Percentiles rank a stretch among this genome's conserved stretches.
Evolutionary conservation across 768 basidiomycete genomes (phyloP).

Genomic region (Suillus hirtellus): DNA sequence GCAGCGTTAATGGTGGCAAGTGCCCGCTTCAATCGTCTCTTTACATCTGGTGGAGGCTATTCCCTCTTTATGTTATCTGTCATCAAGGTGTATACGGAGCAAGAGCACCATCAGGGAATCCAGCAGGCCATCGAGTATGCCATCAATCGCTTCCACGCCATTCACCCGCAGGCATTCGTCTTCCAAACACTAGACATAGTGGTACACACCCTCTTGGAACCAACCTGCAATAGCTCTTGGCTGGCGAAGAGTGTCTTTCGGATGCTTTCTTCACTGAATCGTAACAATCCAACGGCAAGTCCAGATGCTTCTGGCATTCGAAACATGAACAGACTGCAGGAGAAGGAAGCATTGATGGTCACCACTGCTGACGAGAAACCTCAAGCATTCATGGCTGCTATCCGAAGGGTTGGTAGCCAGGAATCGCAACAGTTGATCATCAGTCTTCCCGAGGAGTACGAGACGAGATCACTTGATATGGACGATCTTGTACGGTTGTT

Average conservation of each 20-base stretch:
- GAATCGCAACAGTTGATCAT: conserved; percentile 43
- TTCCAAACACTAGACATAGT: conserved; percentile 72
- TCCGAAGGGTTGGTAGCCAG: conserved; percentile 44
- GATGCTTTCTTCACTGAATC: conserved; percentile 59
- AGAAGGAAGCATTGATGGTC: conserved; percentile 69
- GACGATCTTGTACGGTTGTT: conserved; percentile 72
- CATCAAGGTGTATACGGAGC: conserved; percentile 68
- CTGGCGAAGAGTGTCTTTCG: conserved; percentile 56
- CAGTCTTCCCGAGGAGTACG: conserved; percentile 56
- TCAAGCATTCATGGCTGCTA: conserved; percentile 61
- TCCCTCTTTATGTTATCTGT: conserved; percentile 74
- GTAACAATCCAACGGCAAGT: conserved; percentile 37
- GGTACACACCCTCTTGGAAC: conserved; percentile 52
- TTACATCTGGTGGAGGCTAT: conserved; percentile 71
- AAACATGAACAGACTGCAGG: conserved; percentile 60
- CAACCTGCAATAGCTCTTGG: conserved; percentile 49
- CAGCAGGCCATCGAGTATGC: conserved; percentile 71
- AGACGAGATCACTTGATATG: conserved; percentile 53
- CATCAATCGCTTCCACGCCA: conserved; percentile 67
- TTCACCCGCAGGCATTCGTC: conserved; percentile 71
- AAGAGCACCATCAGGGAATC: conserved; percentile 56
- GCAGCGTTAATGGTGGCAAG: conserved; percentile 73
- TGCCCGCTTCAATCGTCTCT: conserved; percentile 75
- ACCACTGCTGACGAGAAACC: conserved; percentile 73
- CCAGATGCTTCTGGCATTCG: conserved; percentile 70